These are phyloP conservation scores for Daldinia loculata DNA, from an alignment of 495 filamentous ascomycete genomes.

Conservation along the genomic window DNA sequence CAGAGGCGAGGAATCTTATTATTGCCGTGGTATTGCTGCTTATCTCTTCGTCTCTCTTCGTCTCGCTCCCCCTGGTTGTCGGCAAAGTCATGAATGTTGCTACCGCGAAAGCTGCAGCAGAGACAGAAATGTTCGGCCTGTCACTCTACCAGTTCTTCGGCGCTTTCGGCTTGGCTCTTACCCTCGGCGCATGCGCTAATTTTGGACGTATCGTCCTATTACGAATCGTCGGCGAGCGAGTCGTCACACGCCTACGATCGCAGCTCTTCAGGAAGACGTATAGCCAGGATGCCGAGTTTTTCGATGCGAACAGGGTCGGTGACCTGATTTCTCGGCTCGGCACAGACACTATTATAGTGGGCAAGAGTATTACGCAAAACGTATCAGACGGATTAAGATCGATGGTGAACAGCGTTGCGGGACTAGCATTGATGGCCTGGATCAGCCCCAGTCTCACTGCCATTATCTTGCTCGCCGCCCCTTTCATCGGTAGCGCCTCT, in stretches of 20 bases:
- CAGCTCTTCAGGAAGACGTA: conserved; percentile 91
- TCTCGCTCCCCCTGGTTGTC: conserved; percentile 95
- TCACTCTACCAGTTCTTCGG: conserved; percentile 80
- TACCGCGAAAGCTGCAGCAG: conserved; percentile 64
- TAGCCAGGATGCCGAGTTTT: conserved; percentile 96
- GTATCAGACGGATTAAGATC: conserved; percentile 91
- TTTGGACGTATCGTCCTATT: conserved; percentile 94
- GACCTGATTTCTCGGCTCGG: conserved; percentile 94
- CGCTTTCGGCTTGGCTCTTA: conserved; percentile 72
- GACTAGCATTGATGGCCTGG: conserved; percentile 90
- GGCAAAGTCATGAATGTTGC: conserved; percentile 93
- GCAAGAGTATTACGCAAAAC: conserved; percentile 98
- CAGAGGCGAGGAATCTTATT: conserved; percentile 80
- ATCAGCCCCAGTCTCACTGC: conserved; percentile 90
- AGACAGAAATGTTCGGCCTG: conserved; percentile 73
- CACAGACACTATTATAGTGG: conserved; percentile 95
- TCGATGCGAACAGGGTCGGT: conserved; percentile 95
- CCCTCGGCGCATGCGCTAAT: conserved; percentile 82
- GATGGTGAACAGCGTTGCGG: conserved; percentile 85
- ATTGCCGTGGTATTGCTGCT: conserved; percentile 84
- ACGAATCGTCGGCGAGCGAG: conserved; percentile 93
- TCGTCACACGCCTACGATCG: conserved; percentile 87
- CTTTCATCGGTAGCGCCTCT: conserved; percentile 89
- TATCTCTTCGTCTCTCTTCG: conserved; percentile 86
- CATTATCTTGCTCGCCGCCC: conserved; percentile 84